A percentile compares a stretch with the other conserved stretches of the same genome.
Conservation (phyloP, 192 early-diverging fungal species). For the Gaertneriomyces semiglobifer region DNA sequence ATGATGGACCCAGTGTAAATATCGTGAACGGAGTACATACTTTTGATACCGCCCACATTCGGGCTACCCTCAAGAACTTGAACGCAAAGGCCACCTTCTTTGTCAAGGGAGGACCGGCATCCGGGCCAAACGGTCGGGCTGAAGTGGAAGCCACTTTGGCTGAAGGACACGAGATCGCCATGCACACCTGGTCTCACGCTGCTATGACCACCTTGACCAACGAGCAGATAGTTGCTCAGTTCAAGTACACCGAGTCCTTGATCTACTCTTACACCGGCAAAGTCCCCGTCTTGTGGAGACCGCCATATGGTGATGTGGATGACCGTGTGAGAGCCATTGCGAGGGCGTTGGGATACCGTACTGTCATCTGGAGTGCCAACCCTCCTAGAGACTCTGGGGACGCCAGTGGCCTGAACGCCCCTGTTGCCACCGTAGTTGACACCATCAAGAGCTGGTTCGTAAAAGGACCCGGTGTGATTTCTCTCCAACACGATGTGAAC, state of each 20-base stretch:
- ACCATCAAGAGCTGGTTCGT: constrained; percentile 18
- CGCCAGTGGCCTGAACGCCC: constrained; percentile 9
- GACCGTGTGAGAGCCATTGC: constrained; percentile 67
- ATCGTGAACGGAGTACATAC: constrained; percentile 16
- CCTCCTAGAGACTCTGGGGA: constrained; percentile 30
- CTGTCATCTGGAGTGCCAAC: constrained; percentile 33
- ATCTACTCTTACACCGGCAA: constrained; percentile 43
- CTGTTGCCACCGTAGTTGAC: constrained; percentile 16
- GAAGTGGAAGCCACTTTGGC: constrained; percentile 29
- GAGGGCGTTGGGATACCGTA: constrained; percentile 49
- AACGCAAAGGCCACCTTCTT: constrained; percentile 35
- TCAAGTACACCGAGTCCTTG: constrained; percentile 60
- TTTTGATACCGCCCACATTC: constrained; percentile 15
- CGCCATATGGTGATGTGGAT: constrained; percentile 70
- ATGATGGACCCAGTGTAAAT: constrained; percentile 32
- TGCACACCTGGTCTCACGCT: constrained; percentile 59
- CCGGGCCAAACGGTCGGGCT: constrained; percentile 18
- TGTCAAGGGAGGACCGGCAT: constrained; percentile 19
- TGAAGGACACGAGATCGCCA: constrained; percentile 37
- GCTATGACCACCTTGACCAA: constrained; percentile 58
- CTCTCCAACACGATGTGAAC: constrained; percentile 42
- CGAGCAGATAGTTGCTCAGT: constrained; percentile 65
- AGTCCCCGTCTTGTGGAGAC: constrained; percentile 54
- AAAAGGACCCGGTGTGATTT: constrained; percentile 35
- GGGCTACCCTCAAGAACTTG: constrained; percentile 3